These are phyloP conservation scores for Trifolium repens DNA, from an alignment of 306 rosid genomes.

Conservation along the genomic window DNA sequence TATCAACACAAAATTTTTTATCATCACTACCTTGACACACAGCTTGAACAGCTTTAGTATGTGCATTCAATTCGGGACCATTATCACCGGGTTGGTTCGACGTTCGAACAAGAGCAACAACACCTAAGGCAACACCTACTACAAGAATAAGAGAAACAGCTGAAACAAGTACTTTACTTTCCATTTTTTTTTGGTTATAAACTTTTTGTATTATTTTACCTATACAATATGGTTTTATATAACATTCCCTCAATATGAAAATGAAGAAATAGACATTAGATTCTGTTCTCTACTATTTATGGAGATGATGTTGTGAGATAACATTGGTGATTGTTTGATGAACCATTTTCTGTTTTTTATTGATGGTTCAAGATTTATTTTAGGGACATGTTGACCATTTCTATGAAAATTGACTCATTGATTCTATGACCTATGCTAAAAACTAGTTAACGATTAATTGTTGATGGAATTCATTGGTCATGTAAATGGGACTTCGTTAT, in stretches of 20 bases:
- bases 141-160: constrained; percentile 58
- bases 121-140: constrained; percentile 64
- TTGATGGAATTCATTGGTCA: neutral
- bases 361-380: constrained; percentile 31
- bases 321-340: neutral
- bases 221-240: neutral
- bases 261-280: neutral
- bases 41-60: constrained; percentile 44
- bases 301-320: constrained; percentile 28
- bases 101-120: constrained; percentile 46
- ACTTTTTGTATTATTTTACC: neutral
- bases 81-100: neutral
- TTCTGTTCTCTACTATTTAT: constrained; percentile 23
- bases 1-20: constrained; percentile 47
- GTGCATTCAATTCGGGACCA: neutral
- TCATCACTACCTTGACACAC: constrained; percentile 50
- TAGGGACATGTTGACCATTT: constrained; percentile 34
- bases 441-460: neutral
- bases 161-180: constrained; percentile 46
- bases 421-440: constrained; percentile 3
- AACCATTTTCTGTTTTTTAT: constrained; percentile 23
- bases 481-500: neutral
- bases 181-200: constrained; percentile 41
- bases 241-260: neutral
- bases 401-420: constrained; percentile 17